A percentile compares a stretch with the other conserved stretches of the same genome.
Evolutionary conservation across 345 rosid species (phyloP).

Genomic region (Ricinus communis): DNA sequence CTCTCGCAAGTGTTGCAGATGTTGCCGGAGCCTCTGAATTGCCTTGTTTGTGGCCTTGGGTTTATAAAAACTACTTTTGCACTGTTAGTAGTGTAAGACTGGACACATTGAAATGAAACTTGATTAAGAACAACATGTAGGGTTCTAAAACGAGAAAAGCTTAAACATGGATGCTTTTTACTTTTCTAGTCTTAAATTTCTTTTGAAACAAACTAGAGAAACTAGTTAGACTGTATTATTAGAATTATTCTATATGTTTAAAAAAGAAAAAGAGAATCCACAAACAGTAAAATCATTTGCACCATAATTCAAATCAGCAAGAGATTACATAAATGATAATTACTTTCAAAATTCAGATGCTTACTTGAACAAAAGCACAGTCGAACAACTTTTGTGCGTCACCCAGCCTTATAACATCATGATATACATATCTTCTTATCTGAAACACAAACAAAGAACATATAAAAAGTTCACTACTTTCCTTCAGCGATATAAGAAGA

Average conservation of each 20-base stretch:
- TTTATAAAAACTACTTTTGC: constrained; percentile 85
- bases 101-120: not conserved
- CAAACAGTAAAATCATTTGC: not conserved
- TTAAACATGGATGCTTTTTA: constrained; percentile 9
- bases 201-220: not conserved
- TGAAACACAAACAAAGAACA: constrained; percentile 25
- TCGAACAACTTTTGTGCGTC: constrained; percentile 74
- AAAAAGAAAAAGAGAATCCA: not conserved
- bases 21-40: constrained; percentile 66
- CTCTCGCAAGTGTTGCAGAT: constrained; percentile 67
- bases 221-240: not conserved
- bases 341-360: not conserved
- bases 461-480: not conserved
- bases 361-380: constrained; percentile 77
- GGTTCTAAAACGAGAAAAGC: not conserved
- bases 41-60: constrained; percentile 69
- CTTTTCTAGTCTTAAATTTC: not conserved
- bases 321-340: not conserved
- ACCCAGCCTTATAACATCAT: constrained; percentile 67
- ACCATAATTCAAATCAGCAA: not conserved
- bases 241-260: not conserved
- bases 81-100: constrained; percentile 80
- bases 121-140: not conserved
- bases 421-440: constrained; percentile 87
- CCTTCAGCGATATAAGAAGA: not conserved